A percentile compares a stretch with the other conserved stretches of the same genome.
phyloP scores from a whole-genome alignment of 2,329 filamentous ascomycete species.

The Microsporum ferrugineum region DNA sequence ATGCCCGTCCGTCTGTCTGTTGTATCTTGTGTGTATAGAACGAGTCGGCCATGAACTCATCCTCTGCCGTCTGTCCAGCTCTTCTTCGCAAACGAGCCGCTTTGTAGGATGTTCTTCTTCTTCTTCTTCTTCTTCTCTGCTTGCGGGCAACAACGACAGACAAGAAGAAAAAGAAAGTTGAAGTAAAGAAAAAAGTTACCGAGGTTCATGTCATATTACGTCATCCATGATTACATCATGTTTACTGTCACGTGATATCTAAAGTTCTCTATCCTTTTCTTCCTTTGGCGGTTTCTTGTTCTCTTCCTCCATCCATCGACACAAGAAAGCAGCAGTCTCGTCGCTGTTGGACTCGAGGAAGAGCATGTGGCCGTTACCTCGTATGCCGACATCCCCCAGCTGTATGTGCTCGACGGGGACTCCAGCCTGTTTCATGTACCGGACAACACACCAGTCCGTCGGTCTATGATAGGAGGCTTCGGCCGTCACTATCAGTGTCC shows the following conservation, averaged over 20 bases:
- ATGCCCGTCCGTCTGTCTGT: not conserved
- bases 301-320: constrained; percentile 10
- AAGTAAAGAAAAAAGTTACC: not conserved
- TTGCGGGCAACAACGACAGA: not conserved
- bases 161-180: not conserved
- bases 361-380: constrained; percentile 45
- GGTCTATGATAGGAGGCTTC: constrained; percentile 44
- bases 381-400: constrained; percentile 35
- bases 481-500: constrained; percentile 39
- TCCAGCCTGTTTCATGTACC: constrained; percentile 44
- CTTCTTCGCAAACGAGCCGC: not conserved
- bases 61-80: not conserved
- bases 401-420: constrained; percentile 35
- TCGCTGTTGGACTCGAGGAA: constrained; percentile 22
- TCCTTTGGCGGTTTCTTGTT: not conserved
- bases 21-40: not conserved
- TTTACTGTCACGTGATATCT: constrained; percentile 1
- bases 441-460: constrained; percentile 46
- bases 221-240: not conserved
- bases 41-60: not conserved
- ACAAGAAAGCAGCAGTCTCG: constrained; percentile 7
- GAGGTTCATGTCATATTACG: not conserved
- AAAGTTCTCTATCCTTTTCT: not conserved
- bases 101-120: not conserved
- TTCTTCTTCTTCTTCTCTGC: not conserved